Evolutionary conservation across 2,329 filamentous ascomycete species (phyloP).

Genomic region (Ophiocordyceps sinensis): DNA sequence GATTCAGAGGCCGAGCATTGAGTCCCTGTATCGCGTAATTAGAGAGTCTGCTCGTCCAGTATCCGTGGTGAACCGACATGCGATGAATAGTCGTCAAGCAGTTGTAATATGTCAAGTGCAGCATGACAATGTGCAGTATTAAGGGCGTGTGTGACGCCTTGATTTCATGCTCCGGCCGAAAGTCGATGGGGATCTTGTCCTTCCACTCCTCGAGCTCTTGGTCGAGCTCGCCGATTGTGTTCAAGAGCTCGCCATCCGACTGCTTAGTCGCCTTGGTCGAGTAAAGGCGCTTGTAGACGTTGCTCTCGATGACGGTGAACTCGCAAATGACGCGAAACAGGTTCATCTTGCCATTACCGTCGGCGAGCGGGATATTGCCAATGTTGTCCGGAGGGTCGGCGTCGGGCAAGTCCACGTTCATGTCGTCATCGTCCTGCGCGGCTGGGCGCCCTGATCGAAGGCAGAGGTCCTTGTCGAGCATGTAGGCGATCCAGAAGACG

Average conservation of each 20-base stretch:
- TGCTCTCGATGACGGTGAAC: constrained; percentile 82
- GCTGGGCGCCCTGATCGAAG: constrained; percentile 45
- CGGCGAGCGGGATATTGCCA: constrained; percentile 80
- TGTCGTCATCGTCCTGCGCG: constrained; percentile 52
- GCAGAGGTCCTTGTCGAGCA: constrained; percentile 49
- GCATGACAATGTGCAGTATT: constrained; percentile 84
- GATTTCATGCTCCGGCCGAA: constrained; percentile 94
- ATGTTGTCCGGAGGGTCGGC: constrained; percentile 85
- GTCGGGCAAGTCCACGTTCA: constrained; percentile 92
- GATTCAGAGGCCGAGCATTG: constrained; percentile 82
- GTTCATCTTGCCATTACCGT: constrained; percentile 87
- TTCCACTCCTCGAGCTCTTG: constrained; percentile 89
- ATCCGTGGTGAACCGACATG: constrained; percentile 95
- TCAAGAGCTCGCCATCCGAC: constrained; percentile 81
- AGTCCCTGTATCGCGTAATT: constrained; percentile 92
- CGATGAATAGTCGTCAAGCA: constrained; percentile 94
- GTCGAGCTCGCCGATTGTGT: constrained; percentile 91
- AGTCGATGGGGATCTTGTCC: constrained; percentile 85
- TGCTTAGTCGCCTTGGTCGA: constrained; percentile 85
- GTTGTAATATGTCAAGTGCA: constrained; percentile 97
- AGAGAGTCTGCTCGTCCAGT: constrained; percentile 90
- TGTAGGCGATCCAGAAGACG: constrained; percentile 53
- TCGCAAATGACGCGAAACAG: constrained; percentile 87
- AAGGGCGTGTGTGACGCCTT: constrained; percentile 82
- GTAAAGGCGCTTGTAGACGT: constrained; percentile 86